Percentiles rank a stretch among this genome's conserved stretches.
Evolutionary conservation across 2,329 filamentous ascomycete species (phyloP).

Genomic region (Sporothrix variecibatus): DNA sequence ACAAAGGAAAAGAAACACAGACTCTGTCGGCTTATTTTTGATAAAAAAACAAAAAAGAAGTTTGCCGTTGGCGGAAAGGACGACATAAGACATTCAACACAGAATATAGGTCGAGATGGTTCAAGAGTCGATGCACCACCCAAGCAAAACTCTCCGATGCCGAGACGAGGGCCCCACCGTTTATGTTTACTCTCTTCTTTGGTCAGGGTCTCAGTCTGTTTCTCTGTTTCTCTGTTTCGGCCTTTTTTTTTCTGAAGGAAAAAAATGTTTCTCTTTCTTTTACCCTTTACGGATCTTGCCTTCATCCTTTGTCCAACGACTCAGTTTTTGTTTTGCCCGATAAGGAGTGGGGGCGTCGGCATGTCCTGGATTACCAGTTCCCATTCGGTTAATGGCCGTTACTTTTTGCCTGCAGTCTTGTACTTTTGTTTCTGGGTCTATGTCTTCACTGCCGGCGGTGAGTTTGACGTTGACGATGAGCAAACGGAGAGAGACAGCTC

Average conservation of each 20-base stretch:
- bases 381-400: background rate
- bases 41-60: background rate
- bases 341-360: background rate
- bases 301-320: background rate
- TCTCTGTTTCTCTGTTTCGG: background rate
- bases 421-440: no score
- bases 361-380: background rate
- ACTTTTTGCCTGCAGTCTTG: background rate
- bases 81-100: background rate
- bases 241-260: background rate
- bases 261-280: background rate
- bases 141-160: conserved; percentile 16
- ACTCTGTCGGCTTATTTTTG: background rate
- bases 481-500: background rate
- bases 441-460: conserved; percentile 14
- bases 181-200: background rate
- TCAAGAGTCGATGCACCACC: background rate
- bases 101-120: background rate
- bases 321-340: background rate
- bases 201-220: background rate
- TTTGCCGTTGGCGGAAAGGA: background rate
- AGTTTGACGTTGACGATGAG: conserved; percentile 13
- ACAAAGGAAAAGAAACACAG: background rate
- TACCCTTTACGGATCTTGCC: background rate
- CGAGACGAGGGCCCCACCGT: conserved; percentile 3